Base-by-base conservation (phyloP, 345 rosid genomes). In the Eutrema yunnanense region DNA sequence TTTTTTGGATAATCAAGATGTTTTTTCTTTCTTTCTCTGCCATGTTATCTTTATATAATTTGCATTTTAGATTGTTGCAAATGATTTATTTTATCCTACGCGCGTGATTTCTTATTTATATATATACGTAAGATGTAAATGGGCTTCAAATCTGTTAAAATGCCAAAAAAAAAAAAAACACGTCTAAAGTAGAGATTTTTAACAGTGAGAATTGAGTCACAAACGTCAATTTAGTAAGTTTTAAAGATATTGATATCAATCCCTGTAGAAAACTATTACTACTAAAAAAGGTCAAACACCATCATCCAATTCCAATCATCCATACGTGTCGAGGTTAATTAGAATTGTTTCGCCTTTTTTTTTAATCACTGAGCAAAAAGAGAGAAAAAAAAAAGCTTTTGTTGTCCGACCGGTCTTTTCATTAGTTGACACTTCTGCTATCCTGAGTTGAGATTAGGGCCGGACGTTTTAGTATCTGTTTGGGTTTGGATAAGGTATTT, bases 301-400 rank as follows among this genome's bases (percentile, higher is more conserved):
- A 55, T 55, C 57, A 8, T 47, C 57, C n/a, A n/a, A n/a, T n/a
- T n/a, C n/a, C n/a, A n/a, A n/a, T n/a, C n/a, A n/a, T n/a, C n/a
- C 38, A 27, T 37, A 70, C 65, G 66, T 59, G 74, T 68, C 58
- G 68, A 64, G 14, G 19, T 47, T 16, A 32, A 11, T 4, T 55
- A 55, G 34, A 22, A 22, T 38, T 38, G 37, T 8, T 50, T 37
- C 48, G 30, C 46, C 4, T 49, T 19, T 36, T 4, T 19, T 37
- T 37, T 38, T 12, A 8, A 3, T 13, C 3, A 16, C 8, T 22
- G 22, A 22, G 8, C 46, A 58, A 58, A 13, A 60, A 40, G 3
- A n/a, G 2, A 10, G 10, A 2, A 37, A 36, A 14, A 7, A 9
- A 26, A 27, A 4, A 1, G 2, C 5, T 14, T 36, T 14, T 9